A percentile compares a stretch with the other conserved stretches of the same genome.
Evolutionary conservation across 805 yeast genomes (phyloP).

Genomic region (Cyberlindnera veronae): DNA sequence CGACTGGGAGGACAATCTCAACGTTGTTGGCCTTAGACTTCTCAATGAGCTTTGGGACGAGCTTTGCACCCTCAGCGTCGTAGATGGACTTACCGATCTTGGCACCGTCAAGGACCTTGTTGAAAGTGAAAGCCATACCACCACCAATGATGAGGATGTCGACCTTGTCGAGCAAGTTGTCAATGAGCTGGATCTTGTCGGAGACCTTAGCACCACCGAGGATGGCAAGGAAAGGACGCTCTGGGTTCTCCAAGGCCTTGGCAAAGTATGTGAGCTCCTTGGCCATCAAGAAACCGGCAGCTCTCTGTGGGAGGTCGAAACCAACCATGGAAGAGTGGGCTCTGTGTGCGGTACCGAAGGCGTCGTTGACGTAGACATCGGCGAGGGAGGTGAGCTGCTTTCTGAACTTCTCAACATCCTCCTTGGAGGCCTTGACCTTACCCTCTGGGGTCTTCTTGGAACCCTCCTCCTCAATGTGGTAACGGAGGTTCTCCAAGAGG

Average conservation of each 20-base stretch:
- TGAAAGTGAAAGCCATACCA: slow-evolving; percentile 99
- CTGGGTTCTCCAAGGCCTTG: slow-evolving; percentile 97
- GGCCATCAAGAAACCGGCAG: slow-evolving; percentile 97
- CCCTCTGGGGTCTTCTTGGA: slow-evolving; percentile 87
- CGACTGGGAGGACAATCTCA: slow-evolving; percentile 90
- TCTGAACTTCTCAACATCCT: slow-evolving; percentile 84
- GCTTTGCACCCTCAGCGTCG: slow-evolving; percentile 93
- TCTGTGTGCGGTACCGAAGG: slow-evolving; percentile 99
- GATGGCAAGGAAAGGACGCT: slow-evolving; percentile 96
- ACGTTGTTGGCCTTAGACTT: slow-evolving; percentile 97
- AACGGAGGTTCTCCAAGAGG: slow-evolving; percentile 95
- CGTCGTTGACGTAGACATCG: slow-evolving; percentile 96
- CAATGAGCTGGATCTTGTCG: slow-evolving; percentile 97
- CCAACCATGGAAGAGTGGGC: slow-evolving; percentile 99
- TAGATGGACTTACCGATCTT: slow-evolving; percentile 88
- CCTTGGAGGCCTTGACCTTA: slow-evolving; percentile 89
- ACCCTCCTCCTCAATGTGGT: slow-evolving; percentile 98
- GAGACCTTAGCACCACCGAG: slow-evolving; percentile 99
- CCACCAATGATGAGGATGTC: slow-evolving; percentile 94
- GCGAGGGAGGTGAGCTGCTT: slow-evolving; percentile 85
- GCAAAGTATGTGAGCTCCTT: slow-evolving; percentile 97
- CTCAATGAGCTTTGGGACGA: slow-evolving; percentile 85
- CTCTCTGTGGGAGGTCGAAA: slow-evolving; percentile 90
- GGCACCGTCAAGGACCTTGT: slow-evolving; percentile 83
- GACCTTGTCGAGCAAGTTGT: slow-evolving; percentile 94